Conservation (phyloP, 257 asterid genomes). For the Solanum medicagineum region DNA sequence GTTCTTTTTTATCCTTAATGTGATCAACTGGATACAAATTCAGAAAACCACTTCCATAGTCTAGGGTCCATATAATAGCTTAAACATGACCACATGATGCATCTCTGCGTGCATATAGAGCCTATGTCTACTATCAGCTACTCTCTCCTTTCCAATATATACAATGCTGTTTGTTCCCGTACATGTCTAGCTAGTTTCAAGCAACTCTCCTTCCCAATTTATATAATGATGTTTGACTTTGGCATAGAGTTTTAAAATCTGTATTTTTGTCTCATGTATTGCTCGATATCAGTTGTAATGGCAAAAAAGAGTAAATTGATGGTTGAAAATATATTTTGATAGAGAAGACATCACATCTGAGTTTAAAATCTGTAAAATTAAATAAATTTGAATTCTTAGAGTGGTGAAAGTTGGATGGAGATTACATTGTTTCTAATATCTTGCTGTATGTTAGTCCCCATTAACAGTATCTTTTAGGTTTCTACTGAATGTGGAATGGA, state of each 20-base stretch:
- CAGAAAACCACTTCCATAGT: background rate
- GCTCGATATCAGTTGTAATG: background rate
- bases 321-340: background rate
- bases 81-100: background rate
- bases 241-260: background rate
- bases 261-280: background rate
- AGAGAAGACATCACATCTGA: background rate
- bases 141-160: background rate
- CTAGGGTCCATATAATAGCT: background rate
- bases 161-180: background rate
- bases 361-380: background rate
- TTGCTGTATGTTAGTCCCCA: background rate
- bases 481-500: background rate
- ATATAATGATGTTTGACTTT: background rate
- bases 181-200: background rate
- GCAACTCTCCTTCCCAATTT: background rate
- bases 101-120: background rate
- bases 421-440: background rate
- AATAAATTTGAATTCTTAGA: background rate
- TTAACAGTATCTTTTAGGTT: background rate
- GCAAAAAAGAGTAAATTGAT: background rate
- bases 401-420: background rate
- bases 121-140: background rate
- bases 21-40: background rate
- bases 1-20: background rate